Percentiles rank a stretch among this genome's conserved stretches.
These are phyloP conservation scores for Cryphonectria naterciae DNA, from an alignment of 2,329 filamentous ascomycete species.

Conservation along the genomic window DNA sequence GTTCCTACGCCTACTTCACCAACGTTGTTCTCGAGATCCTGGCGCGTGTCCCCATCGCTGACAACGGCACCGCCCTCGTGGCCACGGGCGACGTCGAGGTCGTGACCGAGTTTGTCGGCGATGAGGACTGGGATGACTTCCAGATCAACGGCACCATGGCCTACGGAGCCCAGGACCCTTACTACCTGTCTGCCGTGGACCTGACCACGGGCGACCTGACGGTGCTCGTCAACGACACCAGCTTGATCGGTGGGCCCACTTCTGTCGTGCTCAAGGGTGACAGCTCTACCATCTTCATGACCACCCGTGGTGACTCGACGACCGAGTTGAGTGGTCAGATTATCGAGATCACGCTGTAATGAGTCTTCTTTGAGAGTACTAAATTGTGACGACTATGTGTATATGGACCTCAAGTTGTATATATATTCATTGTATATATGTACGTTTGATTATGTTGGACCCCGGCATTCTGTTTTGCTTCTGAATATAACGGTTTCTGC, in stretches of 20 bases:
- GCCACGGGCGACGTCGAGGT: constrained; percentile 16
- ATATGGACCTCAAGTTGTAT: neutral
- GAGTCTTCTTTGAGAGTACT: neutral
- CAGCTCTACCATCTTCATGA: constrained; percentile 9
- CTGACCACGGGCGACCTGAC: constrained; percentile 16
- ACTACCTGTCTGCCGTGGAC: constrained; percentile 1
- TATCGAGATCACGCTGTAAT: constrained; percentile 10
- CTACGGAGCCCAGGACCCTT: constrained; percentile 20
- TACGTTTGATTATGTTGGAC: neutral
- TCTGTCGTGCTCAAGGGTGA: constrained; percentile 18
- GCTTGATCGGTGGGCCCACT: constrained; percentile 11
- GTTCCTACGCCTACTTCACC: constrained; percentile 27
- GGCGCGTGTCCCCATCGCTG: constrained; percentile 24
- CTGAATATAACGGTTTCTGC: no score
- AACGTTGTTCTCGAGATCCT: constrained; percentile 23
- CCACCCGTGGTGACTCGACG: constrained; percentile 10
- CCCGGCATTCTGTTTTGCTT: no score
- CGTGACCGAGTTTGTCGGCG: neutral
- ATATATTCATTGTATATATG: neutral
- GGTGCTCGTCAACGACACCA: constrained; percentile 9
- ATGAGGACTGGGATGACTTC: constrained; percentile 21
- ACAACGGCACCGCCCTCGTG: constrained; percentile 14
- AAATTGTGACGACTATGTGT: neutral
- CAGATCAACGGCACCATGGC: constrained; percentile 16
- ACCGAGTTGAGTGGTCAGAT: constrained; percentile 13